A percentile compares a stretch with the other conserved stretches of the same genome.
Conservation (phyloP, 2,329 filamentous ascomycete species). For the Phaeoacremonium minimum region DNA sequence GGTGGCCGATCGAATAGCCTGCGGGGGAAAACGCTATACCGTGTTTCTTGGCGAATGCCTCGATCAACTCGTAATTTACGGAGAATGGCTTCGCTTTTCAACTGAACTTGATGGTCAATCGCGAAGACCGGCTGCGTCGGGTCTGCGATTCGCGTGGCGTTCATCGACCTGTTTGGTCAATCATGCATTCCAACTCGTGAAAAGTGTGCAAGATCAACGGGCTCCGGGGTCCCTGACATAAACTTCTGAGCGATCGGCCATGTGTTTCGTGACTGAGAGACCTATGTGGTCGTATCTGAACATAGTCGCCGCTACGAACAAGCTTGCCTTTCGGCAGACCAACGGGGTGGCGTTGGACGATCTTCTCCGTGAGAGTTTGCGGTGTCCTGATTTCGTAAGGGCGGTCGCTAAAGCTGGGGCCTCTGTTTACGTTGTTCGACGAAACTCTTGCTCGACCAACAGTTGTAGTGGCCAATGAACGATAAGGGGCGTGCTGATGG, state of each 20-base stretch:
- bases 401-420: no score
- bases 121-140: conserved; percentile 31
- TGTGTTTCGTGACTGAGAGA: conserved; percentile 76
- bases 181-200: no score
- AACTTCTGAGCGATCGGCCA: conserved; percentile 59
- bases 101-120: conserved; percentile 84
- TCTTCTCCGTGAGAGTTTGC: conserved; percentile 89
- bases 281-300: conserved; percentile 65
- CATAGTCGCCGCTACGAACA: conserved; percentile 77
- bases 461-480: no score
- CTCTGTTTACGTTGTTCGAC: neutral
- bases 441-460: no score
- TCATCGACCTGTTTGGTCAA: no score
- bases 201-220: no score
- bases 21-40: conserved; percentile 73
- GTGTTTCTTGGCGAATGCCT: conserved; percentile 75
- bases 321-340: conserved; percentile 70
- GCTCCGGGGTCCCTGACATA: no score
- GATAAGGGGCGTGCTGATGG: no score
- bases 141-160: neutral
- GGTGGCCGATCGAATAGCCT: conserved; percentile 80
- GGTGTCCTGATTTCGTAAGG: no score
- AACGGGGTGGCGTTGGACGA: conserved; percentile 75
- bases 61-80: conserved; percentile 78
- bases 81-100: conserved; percentile 71